phyloP scores from a whole-genome alignment of 1,139 yeast genomes.

The Hanseniaspora uvarum region DNA sequence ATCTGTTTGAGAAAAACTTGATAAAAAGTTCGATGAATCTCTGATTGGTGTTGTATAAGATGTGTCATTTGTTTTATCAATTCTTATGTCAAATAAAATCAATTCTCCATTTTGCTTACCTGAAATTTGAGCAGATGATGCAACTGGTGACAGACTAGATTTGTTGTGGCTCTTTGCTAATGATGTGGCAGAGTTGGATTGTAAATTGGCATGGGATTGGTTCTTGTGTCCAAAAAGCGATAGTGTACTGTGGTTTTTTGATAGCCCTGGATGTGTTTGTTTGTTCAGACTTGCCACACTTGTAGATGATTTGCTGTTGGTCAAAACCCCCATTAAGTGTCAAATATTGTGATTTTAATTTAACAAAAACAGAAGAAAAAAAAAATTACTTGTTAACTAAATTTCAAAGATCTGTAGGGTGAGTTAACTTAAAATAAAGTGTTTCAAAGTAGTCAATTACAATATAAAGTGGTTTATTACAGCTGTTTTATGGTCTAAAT shows the following conservation, averaged over 20 bases:
- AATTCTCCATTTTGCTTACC: constrained; percentile 13
- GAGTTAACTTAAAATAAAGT: background rate
- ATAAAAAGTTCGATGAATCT: constrained; percentile 37
- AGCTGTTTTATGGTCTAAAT: background rate
- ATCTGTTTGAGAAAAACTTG: constrained; percentile 42
- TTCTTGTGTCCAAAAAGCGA: constrained; percentile 4
- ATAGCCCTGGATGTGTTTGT: background rate
- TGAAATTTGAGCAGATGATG: constrained; percentile 9
- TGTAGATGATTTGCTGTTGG: constrained; percentile 1
- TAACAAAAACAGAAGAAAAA: too few species aligned
- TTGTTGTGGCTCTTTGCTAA: background rate
- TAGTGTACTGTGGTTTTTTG: background rate
- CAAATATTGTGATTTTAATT: background rate
- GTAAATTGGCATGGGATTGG: background rate
- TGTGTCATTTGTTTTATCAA: constrained; percentile 21
- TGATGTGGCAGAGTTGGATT: background rate
- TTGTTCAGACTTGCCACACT: background rate
- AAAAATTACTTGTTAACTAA: background rate
- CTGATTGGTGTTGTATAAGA: constrained; percentile 20
- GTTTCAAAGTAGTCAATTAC: background rate
- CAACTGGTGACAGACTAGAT: constrained; percentile 10
- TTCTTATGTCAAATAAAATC: constrained; percentile 27
- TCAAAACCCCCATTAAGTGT: constrained; percentile 3
- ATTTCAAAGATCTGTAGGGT: background rate
- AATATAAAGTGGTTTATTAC: background rate